Conservation (phyloP, 2,329 filamentous ascomycete species). For the Fusarium sp. region DNA sequence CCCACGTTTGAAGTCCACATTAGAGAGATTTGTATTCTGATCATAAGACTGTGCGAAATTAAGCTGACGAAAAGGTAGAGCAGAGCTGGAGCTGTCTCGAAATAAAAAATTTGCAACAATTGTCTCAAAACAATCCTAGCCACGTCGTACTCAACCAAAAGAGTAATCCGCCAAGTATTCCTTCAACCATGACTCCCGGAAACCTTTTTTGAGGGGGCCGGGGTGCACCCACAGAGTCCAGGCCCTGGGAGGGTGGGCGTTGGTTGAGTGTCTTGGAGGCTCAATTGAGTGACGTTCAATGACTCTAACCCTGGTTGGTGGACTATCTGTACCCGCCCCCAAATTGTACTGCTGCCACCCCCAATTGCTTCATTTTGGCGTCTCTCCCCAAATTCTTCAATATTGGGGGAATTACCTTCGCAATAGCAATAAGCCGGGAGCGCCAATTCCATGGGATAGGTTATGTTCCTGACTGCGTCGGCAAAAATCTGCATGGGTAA, state of each 20-base stretch:
- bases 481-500: constrained; percentile 23
- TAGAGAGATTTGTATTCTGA: constrained; percentile 15
- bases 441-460: constrained; percentile 16
- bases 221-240: constrained; percentile 14
- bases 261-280: constrained; percentile 26
- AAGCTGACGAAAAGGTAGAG: constrained; percentile 9
- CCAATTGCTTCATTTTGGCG: constrained; percentile 27
- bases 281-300: constrained; percentile 21
- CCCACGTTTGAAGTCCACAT: constrained; percentile 13
- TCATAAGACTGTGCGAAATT: constrained; percentile 19
- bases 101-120: background rate
- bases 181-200: constrained; percentile 27
- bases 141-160: constrained; percentile 14
- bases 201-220: constrained; percentile 26
- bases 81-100: constrained; percentile 1
- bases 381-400: constrained; percentile 26
- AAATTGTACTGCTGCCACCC: constrained; percentile 28
- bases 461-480: constrained; percentile 26
- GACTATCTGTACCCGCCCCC: constrained; percentile 41
- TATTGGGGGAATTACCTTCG: constrained; percentile 32
- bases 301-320: constrained; percentile 34
- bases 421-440: constrained; percentile 6
- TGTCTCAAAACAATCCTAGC: constrained; percentile 4
- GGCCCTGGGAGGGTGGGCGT: constrained; percentile 21
- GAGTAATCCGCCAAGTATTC: constrained; percentile 23